phyloP scores from a whole-genome alignment of 1,284 basidiomycete species.

The Cryptococcus sp. region DNA sequence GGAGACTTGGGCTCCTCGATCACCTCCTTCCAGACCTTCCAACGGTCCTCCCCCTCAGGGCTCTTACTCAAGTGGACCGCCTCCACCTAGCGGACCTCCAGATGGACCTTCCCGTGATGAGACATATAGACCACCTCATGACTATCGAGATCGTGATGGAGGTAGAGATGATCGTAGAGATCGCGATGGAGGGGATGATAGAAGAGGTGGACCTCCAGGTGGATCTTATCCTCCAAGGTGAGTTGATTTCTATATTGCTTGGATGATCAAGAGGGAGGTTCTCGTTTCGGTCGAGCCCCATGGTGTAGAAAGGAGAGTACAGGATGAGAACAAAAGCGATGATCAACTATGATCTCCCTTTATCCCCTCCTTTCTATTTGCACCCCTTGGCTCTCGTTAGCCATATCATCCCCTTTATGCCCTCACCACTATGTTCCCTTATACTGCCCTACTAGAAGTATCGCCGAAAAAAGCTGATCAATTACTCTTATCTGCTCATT shows the following conservation, averaged over 20 bases:
- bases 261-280: too few relatives aligned
- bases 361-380: too few relatives aligned
- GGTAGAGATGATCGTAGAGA: not conserved
- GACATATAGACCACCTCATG: not conserved
- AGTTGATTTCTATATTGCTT: not conserved
- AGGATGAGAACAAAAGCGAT: too few relatives aligned
- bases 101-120: not conserved
- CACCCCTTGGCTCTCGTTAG: too few relatives aligned
- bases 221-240: not conserved
- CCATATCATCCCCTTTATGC: too few relatives aligned
- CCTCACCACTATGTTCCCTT: too few relatives aligned
- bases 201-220: not conserved
- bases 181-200: not conserved
- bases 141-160: not conserved
- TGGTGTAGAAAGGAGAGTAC: too few relatives aligned
- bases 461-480: too few relatives aligned
- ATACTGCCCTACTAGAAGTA: too few relatives aligned
- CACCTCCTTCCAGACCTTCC: conserved; percentile 13
- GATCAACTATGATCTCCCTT: too few relatives aligned
- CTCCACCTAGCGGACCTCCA: conserved; percentile 4
- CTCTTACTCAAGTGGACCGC: not conserved
- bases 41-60: conserved; percentile 7
- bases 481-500: too few relatives aligned
- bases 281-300: too few relatives aligned
- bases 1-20: conserved; percentile 39